Conservation (phyloP, 208 protist species). For the Trypanosoma cruzi region DNA sequence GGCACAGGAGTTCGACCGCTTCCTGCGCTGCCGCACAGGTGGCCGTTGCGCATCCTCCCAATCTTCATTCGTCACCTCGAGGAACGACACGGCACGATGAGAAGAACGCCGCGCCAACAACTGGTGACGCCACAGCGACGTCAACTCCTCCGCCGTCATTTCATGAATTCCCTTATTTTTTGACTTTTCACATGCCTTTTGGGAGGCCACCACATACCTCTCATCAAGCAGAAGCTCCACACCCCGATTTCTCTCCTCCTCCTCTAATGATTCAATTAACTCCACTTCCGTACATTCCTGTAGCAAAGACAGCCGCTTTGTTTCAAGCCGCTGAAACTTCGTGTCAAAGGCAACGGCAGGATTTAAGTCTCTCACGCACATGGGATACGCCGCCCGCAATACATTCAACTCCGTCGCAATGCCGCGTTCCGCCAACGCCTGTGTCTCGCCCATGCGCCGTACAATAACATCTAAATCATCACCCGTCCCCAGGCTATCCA, state of each 20-base stretch:
- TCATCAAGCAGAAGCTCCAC: slow-evolving; percentile 54
- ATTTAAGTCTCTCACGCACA: slow-evolving; percentile 50
- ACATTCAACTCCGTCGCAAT: slow-evolving; percentile 31
- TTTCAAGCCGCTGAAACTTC: slow-evolving; percentile 35
- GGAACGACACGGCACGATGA: slow-evolving; percentile 42
- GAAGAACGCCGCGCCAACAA: slow-evolving; percentile 31
- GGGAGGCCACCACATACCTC: slow-evolving; percentile 36
- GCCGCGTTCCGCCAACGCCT: slow-evolving; percentile 28
- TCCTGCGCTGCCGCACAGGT: slow-evolving; percentile 34
- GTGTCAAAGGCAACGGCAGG: slow-evolving; percentile 44
- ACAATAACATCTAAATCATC: slow-evolving; percentile 22
- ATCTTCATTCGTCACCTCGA: slow-evolving; percentile 30
- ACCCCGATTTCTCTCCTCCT: slow-evolving; percentile 48
- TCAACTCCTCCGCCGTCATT: slow-evolving; percentile 39
- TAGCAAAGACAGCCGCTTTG: slow-evolving; percentile 25
- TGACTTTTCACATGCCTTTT: slow-evolving; percentile 13
- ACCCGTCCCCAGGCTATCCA: background rate
- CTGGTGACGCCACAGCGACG: slow-evolving; percentile 39
- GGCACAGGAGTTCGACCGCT: slow-evolving; percentile 1
- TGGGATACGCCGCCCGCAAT: slow-evolving; percentile 43
- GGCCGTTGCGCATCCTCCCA: slow-evolving; percentile 16
- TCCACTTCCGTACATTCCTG: slow-evolving; percentile 28
- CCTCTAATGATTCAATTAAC: slow-evolving; percentile 49
- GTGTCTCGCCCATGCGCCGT: slow-evolving; percentile 24
- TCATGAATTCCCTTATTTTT: slow-evolving; percentile 22